These are phyloP conservation scores for Lophiostoma macrostomum DNA, from an alignment of 495 filamentous ascomycete genomes.

Conservation along the genomic window DNA sequence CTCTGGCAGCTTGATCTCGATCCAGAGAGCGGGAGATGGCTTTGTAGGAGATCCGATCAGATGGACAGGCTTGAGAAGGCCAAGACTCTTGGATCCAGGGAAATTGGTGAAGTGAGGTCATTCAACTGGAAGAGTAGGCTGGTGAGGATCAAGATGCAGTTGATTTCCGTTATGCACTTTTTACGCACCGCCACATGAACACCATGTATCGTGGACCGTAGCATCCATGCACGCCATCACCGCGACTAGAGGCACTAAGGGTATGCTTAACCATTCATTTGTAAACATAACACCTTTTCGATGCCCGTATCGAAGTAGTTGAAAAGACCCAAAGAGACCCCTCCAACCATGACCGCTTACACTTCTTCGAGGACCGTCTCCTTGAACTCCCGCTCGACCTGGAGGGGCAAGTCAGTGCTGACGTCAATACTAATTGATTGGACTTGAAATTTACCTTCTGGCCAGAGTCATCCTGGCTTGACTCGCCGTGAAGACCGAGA, in stretches of 20 bases:
- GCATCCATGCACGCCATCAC: slow-evolving; percentile 20
- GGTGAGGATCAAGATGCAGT: not conserved
- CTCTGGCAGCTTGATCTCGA: too few relatives aligned
- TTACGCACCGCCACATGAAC: slow-evolving; percentile 13
- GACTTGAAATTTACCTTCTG: slow-evolving; percentile 62
- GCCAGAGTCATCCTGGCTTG: slow-evolving; percentile 89
- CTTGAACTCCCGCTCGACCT: slow-evolving; percentile 97
- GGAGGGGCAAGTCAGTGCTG: slow-evolving; percentile 2
- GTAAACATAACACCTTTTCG: slow-evolving; percentile 34
- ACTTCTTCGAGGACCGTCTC: slow-evolving; percentile 90
- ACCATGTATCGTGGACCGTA: slow-evolving; percentile 1
- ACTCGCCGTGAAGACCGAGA: slow-evolving; percentile 94
- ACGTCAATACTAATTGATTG: not conserved
- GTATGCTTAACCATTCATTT: slow-evolving; percentile 30
- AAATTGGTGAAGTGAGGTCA: too few relatives aligned
- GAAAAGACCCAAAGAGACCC: slow-evolving; percentile 17
- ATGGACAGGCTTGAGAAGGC: too few relatives aligned
- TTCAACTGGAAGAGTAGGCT: not conserved
- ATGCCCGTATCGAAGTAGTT: slow-evolving; percentile 30
- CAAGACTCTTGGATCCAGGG: too few relatives aligned
- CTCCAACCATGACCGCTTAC: slow-evolving; percentile 50
- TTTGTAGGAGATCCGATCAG: too few relatives aligned
- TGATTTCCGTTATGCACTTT: slow-evolving; percentile 15
- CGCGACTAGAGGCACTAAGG: slow-evolving; percentile 9
- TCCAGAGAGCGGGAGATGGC: too few relatives aligned